Evolutionary conservation across 2,329 filamentous ascomycete species (phyloP), one percentile per base, ranked within the genome.

Genomic region (Microcyclospora tardicrescens): DNA sequence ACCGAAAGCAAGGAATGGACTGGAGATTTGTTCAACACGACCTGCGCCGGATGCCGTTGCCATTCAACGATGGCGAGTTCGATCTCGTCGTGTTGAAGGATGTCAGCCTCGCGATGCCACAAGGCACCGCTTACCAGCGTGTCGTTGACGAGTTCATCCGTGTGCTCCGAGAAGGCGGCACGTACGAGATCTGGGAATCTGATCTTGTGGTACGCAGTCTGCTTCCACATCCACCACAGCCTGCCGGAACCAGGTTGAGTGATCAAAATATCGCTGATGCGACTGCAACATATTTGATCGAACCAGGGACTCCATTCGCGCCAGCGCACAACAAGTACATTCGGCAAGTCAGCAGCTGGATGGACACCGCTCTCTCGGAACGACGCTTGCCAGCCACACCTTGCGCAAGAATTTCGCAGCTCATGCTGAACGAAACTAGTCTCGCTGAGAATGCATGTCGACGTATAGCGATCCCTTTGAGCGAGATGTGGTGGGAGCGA

Each of bases 1-100:
- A 79, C 48, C 64, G 70, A 50, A 76, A 77, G 49, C 77, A 79
- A 50, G 83, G 84, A 35, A 81, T 94, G 68, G 79, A 83, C 47
- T 94, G 86, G 85, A 77, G 70, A 10, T 95, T 94, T 57, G 75
- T 93, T 38, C 82, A 87, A 55, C 85, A 94, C 57, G 87, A 95
- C 59, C 63, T 93, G 46, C 79, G 84, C 42, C 73, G 75, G 43
- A 59, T 72, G 2, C 84, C 84, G 1, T 74, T 87, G 52, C 89
- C 89, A 0, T 85, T 94, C 46, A 69, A 76, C 2, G 75, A 84
- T 43, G 79, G 72, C 28, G 79, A 87, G 50, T 95, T 93, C 58
- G 85, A 94, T 57, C 71, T 94, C 31, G 73, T 96, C 51, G 85
- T 94, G 68, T 72, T 84, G 54, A 94, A 94, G 60, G 86, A 94